Conservation (phyloP, 805 yeast species). For the Grigorovia humatica region DNA sequence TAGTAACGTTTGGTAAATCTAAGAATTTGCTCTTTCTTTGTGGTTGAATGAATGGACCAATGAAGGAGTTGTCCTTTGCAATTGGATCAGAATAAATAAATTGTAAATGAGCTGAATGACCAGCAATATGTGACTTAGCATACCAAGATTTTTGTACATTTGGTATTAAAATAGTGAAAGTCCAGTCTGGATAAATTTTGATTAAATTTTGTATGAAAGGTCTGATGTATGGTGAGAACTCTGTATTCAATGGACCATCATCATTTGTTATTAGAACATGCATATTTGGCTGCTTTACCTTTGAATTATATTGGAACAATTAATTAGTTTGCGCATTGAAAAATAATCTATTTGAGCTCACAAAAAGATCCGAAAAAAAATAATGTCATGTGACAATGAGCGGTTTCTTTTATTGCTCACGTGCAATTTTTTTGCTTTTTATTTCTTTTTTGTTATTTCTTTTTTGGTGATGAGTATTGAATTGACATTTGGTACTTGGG, state of each 20-base stretch:
- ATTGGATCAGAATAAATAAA: conserved; percentile 50
- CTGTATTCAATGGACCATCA: conserved; percentile 85
- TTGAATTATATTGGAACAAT: no score
- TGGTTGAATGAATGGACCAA: conserved; percentile 58
- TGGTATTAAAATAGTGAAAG: conserved; percentile 75
- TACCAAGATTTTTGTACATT: conserved; percentile 85
- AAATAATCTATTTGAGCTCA: no score
- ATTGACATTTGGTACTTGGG: no score
- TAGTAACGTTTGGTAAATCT: conserved; percentile 12
- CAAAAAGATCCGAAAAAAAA: no score
- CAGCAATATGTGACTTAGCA: conserved; percentile 93
- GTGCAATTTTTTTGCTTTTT: no score
- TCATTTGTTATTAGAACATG: conserved; percentile 70
- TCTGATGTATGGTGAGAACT: conserved; percentile 75
- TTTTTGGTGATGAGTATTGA: no score
- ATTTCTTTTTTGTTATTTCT: no score
- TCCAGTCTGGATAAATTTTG: conserved; percentile 61
- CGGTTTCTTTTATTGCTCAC: no score
- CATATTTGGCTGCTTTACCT: conserved; percentile 24
- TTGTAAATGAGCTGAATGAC: conserved; percentile 47
- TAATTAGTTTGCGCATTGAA: no score
- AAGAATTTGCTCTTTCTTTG: conserved; percentile 30
- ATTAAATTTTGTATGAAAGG: conserved; percentile 63
- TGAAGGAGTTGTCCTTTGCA: conserved; percentile 40
- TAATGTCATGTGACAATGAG: no score